Percentiles rank a stretch among this genome's conserved stretches.
These are phyloP conservation scores for Iodosphaeria phyllophila DNA, from an alignment of 2,329 filamentous ascomycete genomes.

Conservation along the genomic window DNA sequence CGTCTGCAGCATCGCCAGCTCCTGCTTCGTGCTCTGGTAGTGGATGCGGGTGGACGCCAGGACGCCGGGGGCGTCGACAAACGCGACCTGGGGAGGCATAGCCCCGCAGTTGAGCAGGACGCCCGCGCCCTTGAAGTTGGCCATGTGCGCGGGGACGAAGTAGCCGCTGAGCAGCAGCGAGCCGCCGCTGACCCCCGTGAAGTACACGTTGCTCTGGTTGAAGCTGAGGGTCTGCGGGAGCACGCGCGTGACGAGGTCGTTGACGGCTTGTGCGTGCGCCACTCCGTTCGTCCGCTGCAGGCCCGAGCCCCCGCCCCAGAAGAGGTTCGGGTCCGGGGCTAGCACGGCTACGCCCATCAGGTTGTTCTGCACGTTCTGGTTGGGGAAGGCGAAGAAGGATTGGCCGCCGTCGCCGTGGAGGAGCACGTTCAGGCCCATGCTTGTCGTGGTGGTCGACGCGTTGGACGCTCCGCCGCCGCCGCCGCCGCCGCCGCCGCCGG, in stretches of 20 bases:
- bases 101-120: constrained; percentile 37
- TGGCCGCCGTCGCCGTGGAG: constrained; percentile 41
- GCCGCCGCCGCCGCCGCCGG: no score
- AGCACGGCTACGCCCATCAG: constrained; percentile 33
- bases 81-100: constrained; percentile 32
- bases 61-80: constrained; percentile 19
- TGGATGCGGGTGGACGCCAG: constrained; percentile 29
- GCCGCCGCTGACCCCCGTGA: constrained; percentile 38
- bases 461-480: constrained; percentile 20
- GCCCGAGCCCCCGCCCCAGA: constrained; percentile 37
- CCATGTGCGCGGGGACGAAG: constrained; percentile 36
- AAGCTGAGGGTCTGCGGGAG: constrained; percentile 34
- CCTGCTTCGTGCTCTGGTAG: constrained; percentile 34
- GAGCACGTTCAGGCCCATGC: constrained; percentile 35
- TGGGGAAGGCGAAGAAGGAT: constrained; percentile 38
- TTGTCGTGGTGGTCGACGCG: constrained; percentile 13
- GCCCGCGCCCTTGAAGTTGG: constrained; percentile 27
- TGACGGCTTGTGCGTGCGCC: constrained; percentile 34
- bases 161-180: constrained; percentile 33
- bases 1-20: constrained; percentile 27
- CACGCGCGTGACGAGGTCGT: constrained; percentile 27
- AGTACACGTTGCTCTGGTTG: constrained; percentile 30
- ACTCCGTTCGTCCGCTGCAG: constrained; percentile 34
- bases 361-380: constrained; percentile 29
- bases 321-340: constrained; percentile 32